Base-by-base conservation (phyloP, 2,329 filamentous ascomycete species). In the Pyricularia pennisetigena region DNA sequence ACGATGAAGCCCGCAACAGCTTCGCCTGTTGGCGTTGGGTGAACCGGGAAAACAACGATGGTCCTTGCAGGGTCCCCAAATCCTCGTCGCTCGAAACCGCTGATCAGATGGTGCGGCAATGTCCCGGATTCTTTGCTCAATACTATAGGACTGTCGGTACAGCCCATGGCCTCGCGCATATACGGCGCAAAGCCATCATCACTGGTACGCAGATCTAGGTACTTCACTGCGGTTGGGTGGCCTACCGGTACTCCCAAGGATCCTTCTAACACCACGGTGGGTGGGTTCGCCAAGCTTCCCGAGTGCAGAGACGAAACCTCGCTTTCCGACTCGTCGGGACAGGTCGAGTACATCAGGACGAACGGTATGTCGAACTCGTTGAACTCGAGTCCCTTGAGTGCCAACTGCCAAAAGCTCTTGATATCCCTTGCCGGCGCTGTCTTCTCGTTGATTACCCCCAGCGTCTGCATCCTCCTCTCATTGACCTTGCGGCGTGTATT, bases 11-110 rank as follows among this genome's bases (percentile, higher is more conserved):
- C 90, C 69, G 91, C 82, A 0, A 86, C 86, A 12, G 83, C 82
- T 68, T 92, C 89, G 30, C 81, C 88, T 3, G 87, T 90, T 28
- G 59, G 59, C 0, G 88, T 83, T 6, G 82, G 88, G 68, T 90
- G 87, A 59, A 93, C 89, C 0, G 90, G 89, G 70, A 87, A 87
- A 20, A 92, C 83, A 3, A 92, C 86, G 23, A 89, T 87, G 7
- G 86, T 82, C 20, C 83, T 81, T 68, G 88, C 90, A 5, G 85
- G 78, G 71, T 91, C 86, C 14, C 85, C 84, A 72, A 90, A 90
- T 0, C 89, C 88, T 70, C 88, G 82, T 82, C 85, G 87, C 64
- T 77, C 78, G 16, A 92, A 77, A 1, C 85, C 88, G 26, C 86
- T 79, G 64, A 91, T 80, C 67, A 92, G 78, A 26, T 79, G 75